Evolutionary conservation across 306 rosid species (phyloP).

Genomic region (Corylus heterophylla): DNA sequence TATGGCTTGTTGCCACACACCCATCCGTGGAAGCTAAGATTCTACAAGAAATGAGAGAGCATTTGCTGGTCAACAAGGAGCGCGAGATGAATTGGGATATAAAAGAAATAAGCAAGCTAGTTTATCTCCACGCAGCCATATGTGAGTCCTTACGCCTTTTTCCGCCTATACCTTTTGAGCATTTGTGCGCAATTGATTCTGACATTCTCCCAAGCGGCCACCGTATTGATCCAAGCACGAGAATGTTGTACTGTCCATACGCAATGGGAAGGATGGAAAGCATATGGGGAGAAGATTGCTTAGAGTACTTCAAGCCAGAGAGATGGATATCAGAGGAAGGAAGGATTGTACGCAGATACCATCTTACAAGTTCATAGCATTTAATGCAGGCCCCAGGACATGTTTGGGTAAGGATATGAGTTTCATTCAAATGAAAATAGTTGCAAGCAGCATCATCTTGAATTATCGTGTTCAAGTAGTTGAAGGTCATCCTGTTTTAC

Average conservation of each 20-base stretch:
- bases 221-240: not conserved
- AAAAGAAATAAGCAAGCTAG: constrained; percentile 33
- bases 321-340: constrained; percentile 53
- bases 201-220: constrained; percentile 64
- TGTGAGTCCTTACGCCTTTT: constrained; percentile 55
- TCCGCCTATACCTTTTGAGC: constrained; percentile 50
- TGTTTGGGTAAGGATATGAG: constrained; percentile 51
- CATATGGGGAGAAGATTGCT: constrained; percentile 53
- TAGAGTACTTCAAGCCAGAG: constrained; percentile 67
- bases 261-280: constrained; percentile 54
- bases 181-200: constrained; percentile 18
- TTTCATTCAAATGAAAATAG: constrained; percentile 46
- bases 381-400: constrained; percentile 58
- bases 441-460: constrained; percentile 27
- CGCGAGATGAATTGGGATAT: not conserved
- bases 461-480: constrained; percentile 29
- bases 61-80: not conserved
- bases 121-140: constrained; percentile 55
- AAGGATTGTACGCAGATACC: constrained; percentile 33
- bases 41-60: constrained; percentile 36
- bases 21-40: constrained; percentile 48
- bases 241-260: constrained; percentile 34
- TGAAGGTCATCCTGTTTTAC: constrained; percentile 7
- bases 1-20: constrained; percentile 45
- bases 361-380: constrained; percentile 46